These are phyloP conservation scores for Butyriboletus appendiculatus DNA, from an alignment of 1,284 basidiomycete genomes.

Conservation along the genomic window DNA sequence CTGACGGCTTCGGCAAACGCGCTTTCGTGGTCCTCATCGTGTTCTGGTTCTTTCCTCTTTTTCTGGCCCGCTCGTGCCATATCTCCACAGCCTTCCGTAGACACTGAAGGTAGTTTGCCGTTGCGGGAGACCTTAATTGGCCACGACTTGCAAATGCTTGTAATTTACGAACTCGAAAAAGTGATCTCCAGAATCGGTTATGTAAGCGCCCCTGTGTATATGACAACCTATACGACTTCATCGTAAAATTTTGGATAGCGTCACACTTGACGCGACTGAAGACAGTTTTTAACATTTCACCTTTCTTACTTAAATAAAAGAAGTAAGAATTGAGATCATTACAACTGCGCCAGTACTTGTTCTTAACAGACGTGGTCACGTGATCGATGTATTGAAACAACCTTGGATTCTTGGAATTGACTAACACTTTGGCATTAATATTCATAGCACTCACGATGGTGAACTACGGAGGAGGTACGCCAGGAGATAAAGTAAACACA, in stretches of 20 bases:
- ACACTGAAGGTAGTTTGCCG: neutral
- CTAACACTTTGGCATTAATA: neutral
- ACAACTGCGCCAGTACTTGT: neutral
- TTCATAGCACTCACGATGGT: slow-evolving; percentile 47
- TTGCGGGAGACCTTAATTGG: neutral
- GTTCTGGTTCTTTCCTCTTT: slow-evolving; percentile 57
- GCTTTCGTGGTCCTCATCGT: slow-evolving; percentile 34
- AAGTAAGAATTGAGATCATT: too few relatives aligned
- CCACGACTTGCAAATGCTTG: neutral
- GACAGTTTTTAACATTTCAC: neutral
- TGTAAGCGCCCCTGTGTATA: slow-evolving; percentile 16
- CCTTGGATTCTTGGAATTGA: too few relatives aligned
- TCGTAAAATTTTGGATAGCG: neutral
- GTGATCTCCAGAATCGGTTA: slow-evolving; percentile 8
- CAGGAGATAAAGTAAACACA: slow-evolving; percentile 11
- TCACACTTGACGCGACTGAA: neutral
- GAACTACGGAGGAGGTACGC: slow-evolving; percentile 70
- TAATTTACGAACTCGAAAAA: slow-evolving; percentile 10
- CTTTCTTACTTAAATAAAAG: too few relatives aligned
- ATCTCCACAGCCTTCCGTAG: slow-evolving; percentile 37
- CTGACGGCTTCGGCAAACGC: slow-evolving; percentile 43
- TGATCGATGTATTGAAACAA: neutral
- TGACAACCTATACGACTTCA: neutral
- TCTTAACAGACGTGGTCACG: slow-evolving; percentile 4
- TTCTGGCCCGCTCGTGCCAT: slow-evolving; percentile 23